These are phyloP conservation scores for Salvia rosmarinus DNA, from an alignment of 257 asterid species.

Conservation along the genomic window DNA sequence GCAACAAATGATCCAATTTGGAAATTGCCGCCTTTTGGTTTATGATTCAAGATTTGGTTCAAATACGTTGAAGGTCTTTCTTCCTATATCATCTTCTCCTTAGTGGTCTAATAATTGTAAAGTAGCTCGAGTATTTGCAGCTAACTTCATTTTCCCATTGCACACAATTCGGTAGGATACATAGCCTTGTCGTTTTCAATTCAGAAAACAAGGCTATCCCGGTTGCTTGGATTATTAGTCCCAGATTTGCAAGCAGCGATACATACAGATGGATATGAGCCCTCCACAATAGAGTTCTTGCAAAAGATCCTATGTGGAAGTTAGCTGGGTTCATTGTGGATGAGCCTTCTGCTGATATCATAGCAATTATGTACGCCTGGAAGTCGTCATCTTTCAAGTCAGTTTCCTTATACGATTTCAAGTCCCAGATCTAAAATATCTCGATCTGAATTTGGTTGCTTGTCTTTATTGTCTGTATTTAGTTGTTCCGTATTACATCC, in stretches of 20 bases:
- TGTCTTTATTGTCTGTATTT: not conserved
- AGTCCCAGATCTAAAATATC: not conserved
- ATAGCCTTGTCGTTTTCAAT: slow-evolving; percentile 95
- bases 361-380: slow-evolving; percentile 64
- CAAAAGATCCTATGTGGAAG: slow-evolving; percentile 94
- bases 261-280: slow-evolving; percentile 90
- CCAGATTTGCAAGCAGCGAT: slow-evolving; percentile 67
- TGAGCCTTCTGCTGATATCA: slow-evolving; percentile 76
- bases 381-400: slow-evolving; percentile 13
- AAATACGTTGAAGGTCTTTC: slow-evolving; percentile 83
- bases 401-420: not conserved
- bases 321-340: slow-evolving; percentile 92
- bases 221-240: slow-evolving; percentile 89
- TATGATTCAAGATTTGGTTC: slow-evolving; percentile 79
- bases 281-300: slow-evolving; percentile 74
- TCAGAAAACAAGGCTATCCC: slow-evolving; percentile 97
- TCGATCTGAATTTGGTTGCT: slow-evolving; percentile 10
- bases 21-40: slow-evolving; percentile 76
- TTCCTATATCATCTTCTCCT: slow-evolving; percentile 25
- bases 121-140: slow-evolving; percentile 24
- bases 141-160: slow-evolving; percentile 51
- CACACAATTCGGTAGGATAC: slow-evolving; percentile 67
- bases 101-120: slow-evolving; percentile 20
- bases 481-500: not conserved
- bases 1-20: slow-evolving; percentile 94